Percentiles rank a stretch among this genome's conserved stretches.
Evolutionary conservation across 176 grass and related monocot genomes (phyloP).

Genomic region (Chrysopogon serrulatus): DNA sequence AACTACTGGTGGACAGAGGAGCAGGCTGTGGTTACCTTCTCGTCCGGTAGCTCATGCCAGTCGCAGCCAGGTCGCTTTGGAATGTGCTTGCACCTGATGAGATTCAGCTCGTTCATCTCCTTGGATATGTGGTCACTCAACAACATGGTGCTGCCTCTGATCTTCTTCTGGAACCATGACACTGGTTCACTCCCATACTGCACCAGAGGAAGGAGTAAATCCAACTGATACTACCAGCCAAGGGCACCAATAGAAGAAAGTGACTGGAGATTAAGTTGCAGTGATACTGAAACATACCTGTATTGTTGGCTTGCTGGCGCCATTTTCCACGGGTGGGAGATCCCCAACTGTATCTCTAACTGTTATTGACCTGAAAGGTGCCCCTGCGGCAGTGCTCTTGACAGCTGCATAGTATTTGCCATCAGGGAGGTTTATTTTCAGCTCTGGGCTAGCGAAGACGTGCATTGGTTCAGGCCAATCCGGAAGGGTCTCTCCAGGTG

Average conservation of each 20-base stretch:
- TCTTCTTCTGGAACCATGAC: constrained; percentile 77
- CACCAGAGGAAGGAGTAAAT: neutral
- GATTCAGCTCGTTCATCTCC: constrained; percentile 82
- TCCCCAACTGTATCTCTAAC: constrained; percentile 58
- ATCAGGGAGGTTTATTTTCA: constrained; percentile 47
- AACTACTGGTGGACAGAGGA: neutral
- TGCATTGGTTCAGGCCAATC: constrained; percentile 79
- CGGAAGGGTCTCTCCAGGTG: constrained; percentile 48
- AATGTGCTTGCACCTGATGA: constrained; percentile 62
- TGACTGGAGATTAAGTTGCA: neutral
- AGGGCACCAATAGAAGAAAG: neutral
- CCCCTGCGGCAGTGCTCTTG: constrained; percentile 49
- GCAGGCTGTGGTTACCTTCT: constrained; percentile 41
- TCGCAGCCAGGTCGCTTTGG: constrained; percentile 61
- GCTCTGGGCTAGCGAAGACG: constrained; percentile 55
- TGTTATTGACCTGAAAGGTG: constrained; percentile 62
- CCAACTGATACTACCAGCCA: neutral
- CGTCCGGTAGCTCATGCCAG: constrained; percentile 72
- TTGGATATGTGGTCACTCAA: constrained; percentile 79
- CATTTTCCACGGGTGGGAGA: constrained; percentile 53
- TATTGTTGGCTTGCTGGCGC: constrained; percentile 50
- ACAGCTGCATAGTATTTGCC: constrained; percentile 40
- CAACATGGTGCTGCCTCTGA: constrained; percentile 21
- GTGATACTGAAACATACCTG: constrained; percentile 27
- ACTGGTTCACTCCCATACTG: constrained; percentile 55